Evolutionary conservation across 306 rosid genomes (phyloP), one percentile per base, ranked within the genome.

Genomic region (Dryas octopetala): DNA sequence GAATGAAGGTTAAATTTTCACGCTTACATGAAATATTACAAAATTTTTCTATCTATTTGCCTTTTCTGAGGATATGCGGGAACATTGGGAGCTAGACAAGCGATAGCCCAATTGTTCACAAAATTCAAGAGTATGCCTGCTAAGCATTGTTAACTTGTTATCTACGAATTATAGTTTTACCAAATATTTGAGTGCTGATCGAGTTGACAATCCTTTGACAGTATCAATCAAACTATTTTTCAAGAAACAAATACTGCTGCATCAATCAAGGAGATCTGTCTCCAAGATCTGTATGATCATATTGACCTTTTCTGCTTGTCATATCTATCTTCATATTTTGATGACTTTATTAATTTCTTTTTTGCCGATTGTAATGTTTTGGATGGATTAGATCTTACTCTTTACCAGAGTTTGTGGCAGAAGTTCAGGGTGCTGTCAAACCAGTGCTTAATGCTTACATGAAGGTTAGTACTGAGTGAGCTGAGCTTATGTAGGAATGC

Each of bases 241-340:
- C 97, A 89, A 88, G 97, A 92, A 86, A 84, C 99, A 52, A 93
- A 92, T 81, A 86, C 96, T 48, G 99, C 99, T 11, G 73, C 96
- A 74, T 81, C 99, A 64, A 57, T 83, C 83, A 92, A 90, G 90
- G 97, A 95, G 88, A 95, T 95, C 82, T 89, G 87, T 26, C 86
- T 71, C 50, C 88, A 92, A 80, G 97, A 92, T 83, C 99, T 93
- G 99, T 95, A 89, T 68, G 92, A 74, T 74, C 79, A 73, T 49
- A 49, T 26, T 58, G 50, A 64, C 70, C 12, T 74, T 76, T 66
- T 73, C 62, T 71, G 48, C 74, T 77, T 81, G 48, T 50, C 12
- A 40, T 43, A 70, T 70, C 65, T 68, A 55, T 16, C 12, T 48
- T 55, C 12, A 16, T 41, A 9, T 49, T 26, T 59, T 70, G 69